Conservation (phyloP, 2,329 filamentous ascomycete species). For the Apiospora saccharicola region DNA sequence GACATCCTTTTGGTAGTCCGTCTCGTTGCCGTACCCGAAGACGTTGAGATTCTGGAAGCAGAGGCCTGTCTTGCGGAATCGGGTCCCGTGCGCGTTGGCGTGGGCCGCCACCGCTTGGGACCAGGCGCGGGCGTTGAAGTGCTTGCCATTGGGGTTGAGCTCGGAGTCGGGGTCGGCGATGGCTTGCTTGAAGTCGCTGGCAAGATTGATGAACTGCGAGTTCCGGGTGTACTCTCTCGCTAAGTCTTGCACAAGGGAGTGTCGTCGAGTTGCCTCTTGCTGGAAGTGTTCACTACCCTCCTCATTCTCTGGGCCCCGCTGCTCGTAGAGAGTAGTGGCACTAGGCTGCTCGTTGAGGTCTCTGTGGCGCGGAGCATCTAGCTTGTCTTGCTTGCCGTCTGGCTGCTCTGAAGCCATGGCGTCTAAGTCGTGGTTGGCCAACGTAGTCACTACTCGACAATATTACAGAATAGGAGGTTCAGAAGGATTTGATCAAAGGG, state of each 20-base stretch:
- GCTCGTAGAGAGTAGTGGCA: not conserved
- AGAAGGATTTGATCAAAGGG: not conserved
- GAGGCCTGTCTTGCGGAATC: slow-evolving; percentile 69
- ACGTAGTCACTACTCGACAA: too few species aligned
- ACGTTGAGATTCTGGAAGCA: slow-evolving; percentile 73
- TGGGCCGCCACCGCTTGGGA: slow-evolving; percentile 64
- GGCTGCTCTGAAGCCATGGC: not conserved
- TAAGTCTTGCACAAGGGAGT: slow-evolving; percentile 60
- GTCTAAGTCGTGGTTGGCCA: not conserved
- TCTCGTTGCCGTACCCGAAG: slow-evolving; percentile 70
- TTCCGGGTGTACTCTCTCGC: slow-evolving; percentile 62
- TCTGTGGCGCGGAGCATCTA: not conserved
- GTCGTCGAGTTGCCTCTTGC: slow-evolving; percentile 56
- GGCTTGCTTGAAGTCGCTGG: slow-evolving; percentile 49
- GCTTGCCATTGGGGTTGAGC: slow-evolving; percentile 59
- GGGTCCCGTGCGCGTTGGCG: slow-evolving; percentile 51
- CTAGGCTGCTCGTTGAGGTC: not conserved
- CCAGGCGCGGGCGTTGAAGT: slow-evolving; percentile 66
- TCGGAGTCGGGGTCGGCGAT: slow-evolving; percentile 54
- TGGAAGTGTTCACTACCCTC: not conserved
- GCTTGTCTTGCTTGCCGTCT: not conserved
- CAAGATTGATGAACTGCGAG: slow-evolving; percentile 50
- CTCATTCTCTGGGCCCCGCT: not conserved
- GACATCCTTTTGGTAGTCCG: slow-evolving; percentile 76
- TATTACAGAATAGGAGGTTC: not conserved